Evolutionary conservation across 2,329 filamentous ascomycete species (phyloP), one percentile per base, ranked within the genome.

Genomic region (Fusarium duplospermum): DNA sequence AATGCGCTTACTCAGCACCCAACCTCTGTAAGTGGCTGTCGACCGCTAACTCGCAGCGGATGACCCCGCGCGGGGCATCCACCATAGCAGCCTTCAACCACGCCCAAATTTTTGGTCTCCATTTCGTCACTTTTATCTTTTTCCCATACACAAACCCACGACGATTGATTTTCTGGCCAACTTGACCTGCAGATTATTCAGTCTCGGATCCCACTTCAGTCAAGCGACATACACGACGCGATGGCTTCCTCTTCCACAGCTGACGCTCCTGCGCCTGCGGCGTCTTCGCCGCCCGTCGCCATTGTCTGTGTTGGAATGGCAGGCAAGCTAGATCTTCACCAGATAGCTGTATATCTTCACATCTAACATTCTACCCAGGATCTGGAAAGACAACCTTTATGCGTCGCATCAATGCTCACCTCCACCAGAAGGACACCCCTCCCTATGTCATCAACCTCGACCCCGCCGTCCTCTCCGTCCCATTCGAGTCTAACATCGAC

Each of bases 361-460:
- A 14, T 58, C 24, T 66, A 40, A 59, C 22, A 14, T 6, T 5
- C 1, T 18, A 1, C 22, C 60, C 76, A 93, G 93, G 96, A 78
- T 97, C 95, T 18, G 96, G 96, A 80, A 99, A 99, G 87, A 99
- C 96, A n/a, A 99, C 97, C 0, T 99, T 99, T 81, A 98, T 99
- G 96, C 96, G 98, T 82, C 92, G 96, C 79, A 96, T 99, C 80
- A 98, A 98, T 83, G 93, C 96, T 1, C 90, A 99, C 81, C 91
- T 99, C 4, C 96, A 98, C 81, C 89, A 89, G 6, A 89, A 95
- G 79, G 90, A 92, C 67, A 89, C 92, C 20, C 92, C 94, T 1
- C 96, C 97, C 6, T 99, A 99, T 83, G 95, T 98, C 68, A 91
- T 99, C 81, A 99, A 99, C 83, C 93, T 99, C 72, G 96, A 99